A percentile compares a stretch with the other conserved stretches of the same genome.
Conservation (phyloP, 2,329 filamentous ascomycete genomes). For the Fusarium mexicanum region DNA sequence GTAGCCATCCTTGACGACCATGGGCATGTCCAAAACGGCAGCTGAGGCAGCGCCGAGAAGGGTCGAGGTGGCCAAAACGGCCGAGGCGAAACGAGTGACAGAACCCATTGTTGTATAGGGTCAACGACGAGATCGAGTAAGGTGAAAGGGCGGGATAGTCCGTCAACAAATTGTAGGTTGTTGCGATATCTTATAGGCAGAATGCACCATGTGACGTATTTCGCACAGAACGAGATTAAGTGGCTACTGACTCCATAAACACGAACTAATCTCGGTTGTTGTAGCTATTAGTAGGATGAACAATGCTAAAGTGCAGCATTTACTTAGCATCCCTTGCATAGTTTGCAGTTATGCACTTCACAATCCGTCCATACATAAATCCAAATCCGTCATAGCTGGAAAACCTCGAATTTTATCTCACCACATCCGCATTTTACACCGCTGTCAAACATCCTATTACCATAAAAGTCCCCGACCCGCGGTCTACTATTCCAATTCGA, state of each 20-base stretch:
- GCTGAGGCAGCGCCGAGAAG: slow-evolving; percentile 5
- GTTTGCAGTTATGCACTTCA: not conserved
- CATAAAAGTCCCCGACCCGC: not conserved
- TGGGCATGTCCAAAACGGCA: slow-evolving; percentile 20
- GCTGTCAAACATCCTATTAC: no score
- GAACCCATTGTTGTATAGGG: not conserved
- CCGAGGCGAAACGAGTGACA: not conserved
- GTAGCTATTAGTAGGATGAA: not conserved
- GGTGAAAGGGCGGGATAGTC: not conserved
- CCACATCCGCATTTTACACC: not conserved
- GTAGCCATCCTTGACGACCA: slow-evolving; percentile 5
- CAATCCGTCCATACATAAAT: accelerated
- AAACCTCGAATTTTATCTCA: not conserved
- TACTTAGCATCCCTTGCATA: not conserved
- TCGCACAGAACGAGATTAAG: not conserved
- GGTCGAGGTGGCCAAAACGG: slow-evolving; percentile 5
- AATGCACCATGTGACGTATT: not conserved
- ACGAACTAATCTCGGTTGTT: slow-evolving; percentile 15
- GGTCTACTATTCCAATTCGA: not conserved
- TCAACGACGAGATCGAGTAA: not conserved
- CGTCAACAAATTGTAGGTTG: not conserved
- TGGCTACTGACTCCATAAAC: not conserved
- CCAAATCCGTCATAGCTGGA: not conserved
- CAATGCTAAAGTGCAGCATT: not conserved
- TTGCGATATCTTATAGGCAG: not conserved